phyloP scores from a whole-genome alignment of 2,329 filamentous ascomycete species.

The Ascochyta viciae-villosae region DNA sequence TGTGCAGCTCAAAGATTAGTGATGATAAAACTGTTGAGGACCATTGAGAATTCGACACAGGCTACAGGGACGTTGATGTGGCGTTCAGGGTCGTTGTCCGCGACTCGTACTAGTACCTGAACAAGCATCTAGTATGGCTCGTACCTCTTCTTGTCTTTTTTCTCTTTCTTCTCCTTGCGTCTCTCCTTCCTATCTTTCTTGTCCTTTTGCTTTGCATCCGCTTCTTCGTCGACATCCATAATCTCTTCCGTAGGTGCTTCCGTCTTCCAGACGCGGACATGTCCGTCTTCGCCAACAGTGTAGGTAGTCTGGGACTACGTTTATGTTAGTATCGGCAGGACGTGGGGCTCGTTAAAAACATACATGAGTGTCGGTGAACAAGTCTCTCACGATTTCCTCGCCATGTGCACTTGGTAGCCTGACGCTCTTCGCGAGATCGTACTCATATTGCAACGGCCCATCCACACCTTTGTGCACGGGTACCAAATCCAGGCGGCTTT shows the following conservation, averaged over 20 bases:
- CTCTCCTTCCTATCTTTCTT: conserved; percentile 41
- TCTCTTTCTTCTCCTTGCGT: conserved; percentile 43
- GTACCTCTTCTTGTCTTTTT: conserved; percentile 47
- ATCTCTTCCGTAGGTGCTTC: conserved; percentile 18
- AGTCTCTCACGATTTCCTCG: conserved; percentile 57
- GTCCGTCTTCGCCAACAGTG: conserved; percentile 59
- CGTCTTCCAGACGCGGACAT: conserved; percentile 53
- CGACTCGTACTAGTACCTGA: neutral
- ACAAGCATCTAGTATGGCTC: conserved; percentile 45
- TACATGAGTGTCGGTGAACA: conserved; percentile 51
- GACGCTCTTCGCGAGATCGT: conserved; percentile 32
- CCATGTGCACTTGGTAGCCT: conserved; percentile 54
- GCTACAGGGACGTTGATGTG: no score
- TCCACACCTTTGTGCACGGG: conserved; percentile 33
- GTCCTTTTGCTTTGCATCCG: conserved; percentile 25
- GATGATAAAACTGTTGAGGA: no score
- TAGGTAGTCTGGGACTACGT: conserved; percentile 46
- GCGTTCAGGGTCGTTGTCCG: no score
- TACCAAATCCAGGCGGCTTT: conserved; percentile 39
- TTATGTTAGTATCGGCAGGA: neutral
- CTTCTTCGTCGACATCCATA: conserved; percentile 39
- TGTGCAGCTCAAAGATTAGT: no score
- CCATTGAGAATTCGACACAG: no score
- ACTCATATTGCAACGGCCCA: conserved; percentile 41
- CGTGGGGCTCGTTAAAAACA: conserved; percentile 12